A percentile compares a stretch with the other conserved stretches of the same genome.
Conservation (phyloP, 192 early-diverging fungal genomes). For the Coemansia sp. region DNA sequence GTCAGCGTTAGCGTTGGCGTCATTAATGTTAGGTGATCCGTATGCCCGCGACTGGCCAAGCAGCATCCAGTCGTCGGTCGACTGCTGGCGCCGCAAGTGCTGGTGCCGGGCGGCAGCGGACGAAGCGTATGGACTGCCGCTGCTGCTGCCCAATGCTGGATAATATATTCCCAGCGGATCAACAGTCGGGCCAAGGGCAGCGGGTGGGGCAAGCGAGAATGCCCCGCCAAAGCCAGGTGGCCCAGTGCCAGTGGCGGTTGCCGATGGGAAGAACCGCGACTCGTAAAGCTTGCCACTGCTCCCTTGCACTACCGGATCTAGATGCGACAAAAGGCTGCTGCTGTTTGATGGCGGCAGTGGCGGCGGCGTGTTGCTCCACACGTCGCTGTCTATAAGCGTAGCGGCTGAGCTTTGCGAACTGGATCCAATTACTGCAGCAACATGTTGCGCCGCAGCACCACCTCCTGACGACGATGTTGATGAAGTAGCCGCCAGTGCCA, state of each 20-base stretch:
- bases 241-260: neutral
- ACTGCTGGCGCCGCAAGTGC: constrained; percentile 49
- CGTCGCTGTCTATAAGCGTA: constrained; percentile 49
- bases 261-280: constrained; percentile 44
- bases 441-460: neutral
- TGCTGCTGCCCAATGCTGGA: constrained; percentile 1
- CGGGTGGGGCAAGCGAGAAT: neutral
- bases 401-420: constrained; percentile 40
- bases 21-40: neutral
- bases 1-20: too few species aligned
- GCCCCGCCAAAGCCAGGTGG: neutral
- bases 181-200: neutral
- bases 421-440: neutral
- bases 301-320: constrained; percentile 4
- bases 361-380: constrained; percentile 34
- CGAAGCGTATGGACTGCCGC: constrained; percentile 3
- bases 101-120: constrained; percentile 17
- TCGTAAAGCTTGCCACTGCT: constrained; percentile 14
- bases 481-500: neutral
- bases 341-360: neutral
- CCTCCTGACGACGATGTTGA: neutral
- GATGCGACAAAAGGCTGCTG: neutral
- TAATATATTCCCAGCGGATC: constrained; percentile 25
- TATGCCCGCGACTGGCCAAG: constrained; percentile 16
- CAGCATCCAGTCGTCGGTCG: constrained; percentile 39